Conservation (phyloP, 2,329 filamentous ascomycete species). For the Scorias spongiosa region DNA sequence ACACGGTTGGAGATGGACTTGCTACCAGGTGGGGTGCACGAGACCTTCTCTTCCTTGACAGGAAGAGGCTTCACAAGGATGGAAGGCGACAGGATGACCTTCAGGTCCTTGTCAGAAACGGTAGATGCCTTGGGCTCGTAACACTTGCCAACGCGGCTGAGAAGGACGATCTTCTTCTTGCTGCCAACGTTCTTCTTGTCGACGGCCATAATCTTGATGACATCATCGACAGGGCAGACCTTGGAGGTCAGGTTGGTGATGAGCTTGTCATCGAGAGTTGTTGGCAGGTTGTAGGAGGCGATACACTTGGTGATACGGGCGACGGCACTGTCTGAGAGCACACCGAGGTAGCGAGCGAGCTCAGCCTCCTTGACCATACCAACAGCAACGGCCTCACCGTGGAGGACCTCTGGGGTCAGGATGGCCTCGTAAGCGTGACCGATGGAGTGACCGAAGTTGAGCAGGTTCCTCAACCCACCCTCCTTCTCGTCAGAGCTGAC, state of each 20-base stretch:
- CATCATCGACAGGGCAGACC: slow-evolving; percentile 67
- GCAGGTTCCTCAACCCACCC: slow-evolving; percentile 78
- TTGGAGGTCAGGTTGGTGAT: slow-evolving; percentile 77
- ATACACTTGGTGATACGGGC: slow-evolving; percentile 86
- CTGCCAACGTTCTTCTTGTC: slow-evolving; percentile 97
- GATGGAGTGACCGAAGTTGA: slow-evolving; percentile 97
- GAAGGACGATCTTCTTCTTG: slow-evolving; percentile 88
- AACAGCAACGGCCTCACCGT: slow-evolving; percentile 90
- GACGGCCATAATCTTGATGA: slow-evolving; percentile 87
- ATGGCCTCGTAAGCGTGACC: slow-evolving; percentile 95
- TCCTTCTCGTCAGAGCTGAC: slow-evolving; percentile 91
- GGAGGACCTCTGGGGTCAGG: slow-evolving; percentile 83
- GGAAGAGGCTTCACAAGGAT: slow-evolving; percentile 61
- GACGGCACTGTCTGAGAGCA: slow-evolving; percentile 73
- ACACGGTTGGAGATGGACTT: slow-evolving; percentile 97
- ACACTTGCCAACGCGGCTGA: slow-evolving; percentile 79
- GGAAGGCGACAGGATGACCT: slow-evolving; percentile 66
- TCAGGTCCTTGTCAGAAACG: slow-evolving; percentile 74
- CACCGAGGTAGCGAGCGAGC: slow-evolving; percentile 72
- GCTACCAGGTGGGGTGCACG: slow-evolving; percentile 79
- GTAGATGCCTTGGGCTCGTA: slow-evolving; percentile 77
- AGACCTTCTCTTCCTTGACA: slow-evolving; percentile 47
- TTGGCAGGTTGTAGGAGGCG: slow-evolving; percentile 81
- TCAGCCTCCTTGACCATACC: slow-evolving; percentile 98
- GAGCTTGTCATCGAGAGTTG: slow-evolving; percentile 66